A percentile compares a stretch with the other conserved stretches of the same genome.
Evolutionary conservation across 1,284 basidiomycete species (phyloP).

Genomic region (Stygiomarasmius scandens): DNA sequence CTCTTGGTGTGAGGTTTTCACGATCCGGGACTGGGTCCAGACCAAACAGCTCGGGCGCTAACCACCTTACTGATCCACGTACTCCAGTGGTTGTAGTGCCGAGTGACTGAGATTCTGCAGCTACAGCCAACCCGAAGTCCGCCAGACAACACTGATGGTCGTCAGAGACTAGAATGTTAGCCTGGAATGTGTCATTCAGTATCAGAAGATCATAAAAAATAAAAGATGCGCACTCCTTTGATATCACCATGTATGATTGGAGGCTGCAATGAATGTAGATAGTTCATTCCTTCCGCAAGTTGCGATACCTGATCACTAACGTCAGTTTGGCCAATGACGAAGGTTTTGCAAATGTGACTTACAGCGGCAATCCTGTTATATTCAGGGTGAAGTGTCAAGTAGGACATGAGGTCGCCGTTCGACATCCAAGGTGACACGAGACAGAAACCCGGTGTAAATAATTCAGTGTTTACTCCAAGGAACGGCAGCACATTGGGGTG

Average conservation of each 20-base stretch:
- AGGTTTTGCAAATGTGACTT: neutral
- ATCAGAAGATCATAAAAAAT: neutral
- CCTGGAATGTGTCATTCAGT: neutral
- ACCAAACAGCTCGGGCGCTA: constrained; percentile 11
- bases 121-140: constrained; percentile 11
- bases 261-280: constrained; percentile 10
- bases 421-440: constrained; percentile 11
- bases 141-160: constrained; percentile 7
- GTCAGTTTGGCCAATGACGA: neutral
- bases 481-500: constrained; percentile 12
- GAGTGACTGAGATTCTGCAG: constrained; percentile 6
- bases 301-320: constrained; percentile 2
- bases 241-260: constrained; percentile 15
- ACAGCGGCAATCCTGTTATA: neutral
- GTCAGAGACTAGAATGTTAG: constrained; percentile 12
- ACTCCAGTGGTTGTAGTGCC: neutral
- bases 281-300: constrained; percentile 9
- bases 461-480: constrained; percentile 8
- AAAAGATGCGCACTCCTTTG: constrained; percentile 4
- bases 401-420: constrained; percentile 7
- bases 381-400: constrained; percentile 4
- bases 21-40: neutral
- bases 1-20: neutral
- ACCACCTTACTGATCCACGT: constrained; percentile 12
- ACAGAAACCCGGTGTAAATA: constrained; percentile 7